Percentiles rank a stretch among this genome's conserved stretches.
Conservation (phyloP, 495 filamentous ascomycete genomes). For the Neurospora sp. region DNA sequence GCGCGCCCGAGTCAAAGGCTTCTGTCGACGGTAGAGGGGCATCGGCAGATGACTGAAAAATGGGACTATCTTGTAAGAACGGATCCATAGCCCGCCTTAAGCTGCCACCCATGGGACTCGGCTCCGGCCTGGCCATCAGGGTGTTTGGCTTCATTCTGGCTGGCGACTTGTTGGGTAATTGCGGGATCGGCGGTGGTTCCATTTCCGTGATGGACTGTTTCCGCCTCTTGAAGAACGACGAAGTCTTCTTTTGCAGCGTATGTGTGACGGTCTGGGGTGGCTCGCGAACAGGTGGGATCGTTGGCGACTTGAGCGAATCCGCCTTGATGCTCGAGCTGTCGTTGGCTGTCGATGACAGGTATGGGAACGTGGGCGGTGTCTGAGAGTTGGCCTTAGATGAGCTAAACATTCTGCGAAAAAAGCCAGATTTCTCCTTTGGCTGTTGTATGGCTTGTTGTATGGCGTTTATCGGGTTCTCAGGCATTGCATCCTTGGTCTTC, state of each 20-base stretch:
- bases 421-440: conserved; percentile 67
- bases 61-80: conserved; percentile 45
- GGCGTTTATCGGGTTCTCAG: conserved; percentile 15
- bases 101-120: conserved; percentile 71
- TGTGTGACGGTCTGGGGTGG: conserved; percentile 35
- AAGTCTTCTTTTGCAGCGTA: conserved; percentile 75
- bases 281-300: conserved; percentile 39
- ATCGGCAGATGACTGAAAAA: conserved; percentile 11
- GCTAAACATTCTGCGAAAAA: conserved; percentile 85
- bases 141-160: conserved; percentile 23
- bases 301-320: conserved; percentile 27
- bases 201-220: conserved; percentile 68
- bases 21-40: conserved; percentile 8
- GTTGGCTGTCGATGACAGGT: conserved; percentile 8
- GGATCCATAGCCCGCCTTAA: conserved; percentile 85
- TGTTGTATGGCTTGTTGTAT: conserved; percentile 14
- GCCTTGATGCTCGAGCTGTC: conserved; percentile 10
- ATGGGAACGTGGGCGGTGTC: conserved; percentile 13
- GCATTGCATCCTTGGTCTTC: conserved; percentile 40
- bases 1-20: not conserved
- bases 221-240: conserved; percentile 82
- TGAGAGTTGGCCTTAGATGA: conserved; percentile 34
- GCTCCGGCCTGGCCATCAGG: conserved; percentile 18
- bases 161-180: conserved; percentile 18
- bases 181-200: conserved; percentile 32